Evolutionary conservation across 192 early-diverging fungal species (phyloP), one percentile per base, ranked within the genome.

Genomic region (Coemansia sp.): DNA sequence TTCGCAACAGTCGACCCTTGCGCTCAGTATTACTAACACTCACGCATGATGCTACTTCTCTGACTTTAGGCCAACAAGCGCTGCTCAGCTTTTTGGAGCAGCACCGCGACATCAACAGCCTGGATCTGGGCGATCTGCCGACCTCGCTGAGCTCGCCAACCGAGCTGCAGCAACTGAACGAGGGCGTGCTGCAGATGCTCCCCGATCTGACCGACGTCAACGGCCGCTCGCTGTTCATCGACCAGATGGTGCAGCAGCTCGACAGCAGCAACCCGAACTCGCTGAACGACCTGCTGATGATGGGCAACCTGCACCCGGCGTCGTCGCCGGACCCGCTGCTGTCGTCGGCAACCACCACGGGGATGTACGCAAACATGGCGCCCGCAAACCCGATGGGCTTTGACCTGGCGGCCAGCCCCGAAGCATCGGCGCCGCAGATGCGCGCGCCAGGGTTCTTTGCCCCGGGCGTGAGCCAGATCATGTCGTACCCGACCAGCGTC

Each of bases 181-280:
- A 77, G 43, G 74, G 74, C 35, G 67, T 77, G 10, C 68, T 77
- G 35, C 61, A 70, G 68, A 54, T 77, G 29, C 54, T 77, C 40
- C 74, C 74, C 6, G 74, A 77, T 30, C 64, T 77, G 22, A 64
- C 56, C 4, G 64, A 77, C 25, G 69, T 77, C 61, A 65, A 60
- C 57, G 74, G 74, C 4, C 68, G 74, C 25, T 54, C 68, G 10
- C 25, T 64, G 49, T 56, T 77, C 16, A 71, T 77, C 14, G 74
- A 77, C 58, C 67, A 77, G 64, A 54, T 77, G 16, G 64, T 77
- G 21, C 67, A 77, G 60, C 74, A 77, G 64, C 74, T 77, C 10
- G 74, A 77, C 54, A 71, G 74, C 65, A 59, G 52, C 52, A 75
- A 60, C 57, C 68, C 74, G 1, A 67, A 24, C 60, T 52, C 56